Percentiles rank a stretch among this genome's conserved stretches.
Evolutionary conservation across 1,284 basidiomycete species (phyloP).

Genomic region (Melampsora larici-populina): DNA sequence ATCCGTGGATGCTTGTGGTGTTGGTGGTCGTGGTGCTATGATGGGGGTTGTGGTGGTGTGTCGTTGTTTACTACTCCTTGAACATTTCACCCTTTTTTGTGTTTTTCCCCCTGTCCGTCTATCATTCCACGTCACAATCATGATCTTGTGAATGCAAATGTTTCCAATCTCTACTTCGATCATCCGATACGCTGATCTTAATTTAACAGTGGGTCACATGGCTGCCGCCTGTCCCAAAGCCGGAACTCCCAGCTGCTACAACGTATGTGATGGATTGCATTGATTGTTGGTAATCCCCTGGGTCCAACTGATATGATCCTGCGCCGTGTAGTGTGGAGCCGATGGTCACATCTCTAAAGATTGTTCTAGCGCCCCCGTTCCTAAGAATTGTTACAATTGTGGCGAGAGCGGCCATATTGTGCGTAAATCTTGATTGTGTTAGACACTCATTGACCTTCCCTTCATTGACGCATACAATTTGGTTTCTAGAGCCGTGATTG

Average conservation of each 20-base stretch:
- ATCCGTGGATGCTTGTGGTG: background rate
- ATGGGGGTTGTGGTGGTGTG: constrained; percentile 9
- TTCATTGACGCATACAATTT: background rate
- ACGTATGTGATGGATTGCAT: constrained; percentile 10
- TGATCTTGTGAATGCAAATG: background rate
- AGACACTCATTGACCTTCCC: background rate
- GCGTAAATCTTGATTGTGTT: background rate
- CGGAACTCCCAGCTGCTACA: constrained; percentile 42
- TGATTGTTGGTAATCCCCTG: too few species aligned
- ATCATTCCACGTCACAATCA: background rate
- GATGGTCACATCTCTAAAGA: constrained; percentile 39
- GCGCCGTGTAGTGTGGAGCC: constrained; percentile 22
- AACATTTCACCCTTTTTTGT: background rate
- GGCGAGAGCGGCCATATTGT: constrained; percentile 36
- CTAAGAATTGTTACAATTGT: constrained; percentile 42
- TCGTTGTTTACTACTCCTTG: background rate
- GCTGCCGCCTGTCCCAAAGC: constrained; percentile 41
- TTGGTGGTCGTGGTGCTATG: background rate
- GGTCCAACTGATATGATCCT: background rate
- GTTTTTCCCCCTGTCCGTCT: background rate
- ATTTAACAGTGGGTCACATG: constrained; percentile 31
- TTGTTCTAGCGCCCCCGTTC: constrained; percentile 18
- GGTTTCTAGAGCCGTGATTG: constrained; percentile 31
- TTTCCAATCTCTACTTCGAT: background rate
- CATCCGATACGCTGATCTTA: background rate